These are phyloP conservation scores for Cucurbita argyrosperma DNA, from an alignment of 306 rosid genomes.

Conservation along the genomic window DNA sequence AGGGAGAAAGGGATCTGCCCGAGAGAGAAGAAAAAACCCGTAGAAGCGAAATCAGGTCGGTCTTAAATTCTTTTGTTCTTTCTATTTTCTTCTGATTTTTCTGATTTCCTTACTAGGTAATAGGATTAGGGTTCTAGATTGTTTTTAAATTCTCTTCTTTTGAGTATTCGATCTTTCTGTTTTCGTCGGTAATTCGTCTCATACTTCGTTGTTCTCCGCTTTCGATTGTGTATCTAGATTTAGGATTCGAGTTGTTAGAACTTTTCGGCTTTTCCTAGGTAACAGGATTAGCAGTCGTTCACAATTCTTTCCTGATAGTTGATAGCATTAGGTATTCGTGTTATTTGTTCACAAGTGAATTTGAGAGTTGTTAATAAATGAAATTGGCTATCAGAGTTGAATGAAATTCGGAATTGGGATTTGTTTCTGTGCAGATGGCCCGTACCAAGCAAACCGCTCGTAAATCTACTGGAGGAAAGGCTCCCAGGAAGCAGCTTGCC, in stretches of 20 bases:
- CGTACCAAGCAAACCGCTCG: constrained; percentile 99
- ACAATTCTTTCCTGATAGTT: not conserved
- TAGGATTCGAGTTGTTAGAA: no score
- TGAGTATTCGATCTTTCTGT: not conserved
- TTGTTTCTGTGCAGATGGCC: constrained; percentile 42
- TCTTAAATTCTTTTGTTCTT: not conserved
- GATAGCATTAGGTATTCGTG: not conserved
- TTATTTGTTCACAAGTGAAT: not conserved
- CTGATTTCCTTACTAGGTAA: not conserved
- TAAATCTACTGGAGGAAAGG: constrained; percentile 89
- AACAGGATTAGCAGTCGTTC: no score
- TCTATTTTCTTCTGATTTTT: not conserved
- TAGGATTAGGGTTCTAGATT: not conserved
- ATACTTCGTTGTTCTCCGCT: not conserved
- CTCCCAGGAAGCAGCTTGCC: constrained; percentile 94
- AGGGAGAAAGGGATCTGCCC: not conserved
- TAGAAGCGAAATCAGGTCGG: not conserved
- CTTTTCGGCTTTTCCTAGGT: no score
- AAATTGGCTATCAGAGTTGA: no score
- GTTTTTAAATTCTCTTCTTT: not conserved
- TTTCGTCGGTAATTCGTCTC: no score
- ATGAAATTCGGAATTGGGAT: not conserved
- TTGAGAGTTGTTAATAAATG: no score
- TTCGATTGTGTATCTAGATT: no score
- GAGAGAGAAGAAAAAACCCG: not conserved